Conservation (phyloP, 768 basidiomycete genomes). For the Nidularia pulvinata region DNA sequence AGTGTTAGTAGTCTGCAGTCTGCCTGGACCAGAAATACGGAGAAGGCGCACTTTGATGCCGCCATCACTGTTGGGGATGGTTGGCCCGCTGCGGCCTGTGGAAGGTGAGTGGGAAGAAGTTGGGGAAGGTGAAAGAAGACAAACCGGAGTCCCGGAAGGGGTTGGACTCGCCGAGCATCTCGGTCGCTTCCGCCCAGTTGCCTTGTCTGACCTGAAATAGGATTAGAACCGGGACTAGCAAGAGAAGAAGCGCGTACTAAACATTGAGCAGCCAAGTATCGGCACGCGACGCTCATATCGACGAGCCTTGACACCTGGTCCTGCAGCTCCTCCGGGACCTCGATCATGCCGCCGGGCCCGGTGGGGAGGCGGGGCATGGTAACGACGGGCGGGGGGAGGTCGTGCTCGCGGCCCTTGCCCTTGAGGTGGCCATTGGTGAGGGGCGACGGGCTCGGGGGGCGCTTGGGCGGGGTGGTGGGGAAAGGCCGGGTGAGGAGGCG, state of each 20-base stretch:
- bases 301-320: constrained; percentile 77
- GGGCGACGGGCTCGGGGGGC: constrained; percentile 25
- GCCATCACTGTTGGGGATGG: constrained; percentile 83
- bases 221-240: constrained; percentile 6
- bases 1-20: too few species aligned
- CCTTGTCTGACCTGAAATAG: constrained; percentile 71
- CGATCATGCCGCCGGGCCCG: constrained; percentile 71
- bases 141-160: constrained; percentile 83
- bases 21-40: background rate
- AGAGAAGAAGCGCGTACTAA: constrained; percentile 47
- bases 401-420: constrained; percentile 65
- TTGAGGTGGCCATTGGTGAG: constrained; percentile 42
- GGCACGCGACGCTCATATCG: constrained; percentile 93
- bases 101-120: too few species aligned
- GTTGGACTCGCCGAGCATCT: constrained; percentile 92
- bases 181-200: constrained; percentile 89
- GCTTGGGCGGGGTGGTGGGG: constrained; percentile 47
- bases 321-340: constrained; percentile 63
- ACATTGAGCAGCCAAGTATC: constrained; percentile 96
- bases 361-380: constrained; percentile 61
- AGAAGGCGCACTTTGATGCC: constrained; percentile 80
- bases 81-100: constrained; percentile 63
- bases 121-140: too few species aligned
- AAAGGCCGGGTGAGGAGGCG: constrained; percentile 89
- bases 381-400: constrained; percentile 22